A percentile compares a stretch with the other conserved stretches of the same genome.
These are phyloP conservation scores for Xylaria sp. DNA, from an alignment of 2,329 filamentous ascomycete species.

Conservation along the genomic window DNA sequence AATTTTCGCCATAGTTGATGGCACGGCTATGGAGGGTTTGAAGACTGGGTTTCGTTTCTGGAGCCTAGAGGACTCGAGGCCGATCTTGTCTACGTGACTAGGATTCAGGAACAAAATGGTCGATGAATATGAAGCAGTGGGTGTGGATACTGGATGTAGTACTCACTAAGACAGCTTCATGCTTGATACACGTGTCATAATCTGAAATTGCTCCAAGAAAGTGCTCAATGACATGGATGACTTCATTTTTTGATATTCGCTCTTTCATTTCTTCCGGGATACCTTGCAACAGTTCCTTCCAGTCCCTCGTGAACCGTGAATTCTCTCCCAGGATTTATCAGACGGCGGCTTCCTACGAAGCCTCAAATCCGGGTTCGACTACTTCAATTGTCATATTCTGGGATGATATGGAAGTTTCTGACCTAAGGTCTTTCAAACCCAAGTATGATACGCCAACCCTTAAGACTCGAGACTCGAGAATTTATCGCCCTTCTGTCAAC, in stretches of 20 bases:
- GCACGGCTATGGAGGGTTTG: neutral
- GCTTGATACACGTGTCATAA: neutral
- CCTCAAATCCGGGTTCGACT: neutral
- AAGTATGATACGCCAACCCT: neutral
- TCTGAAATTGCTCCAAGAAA: neutral
- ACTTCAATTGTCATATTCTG: neutral
- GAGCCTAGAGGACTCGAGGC: neutral
- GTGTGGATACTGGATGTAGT: neutral
- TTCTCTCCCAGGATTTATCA: neutral
- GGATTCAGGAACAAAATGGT: neutral
- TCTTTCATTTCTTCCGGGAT: neutral
- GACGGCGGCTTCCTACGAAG: neutral
- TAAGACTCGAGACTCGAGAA: neutral
- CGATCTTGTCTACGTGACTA: neutral
- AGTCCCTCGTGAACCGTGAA: neutral
- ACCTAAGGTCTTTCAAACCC: neutral
- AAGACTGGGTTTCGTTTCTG: neutral
- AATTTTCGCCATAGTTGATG: neutral
- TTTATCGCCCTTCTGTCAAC: neutral
- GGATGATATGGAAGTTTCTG: neutral
- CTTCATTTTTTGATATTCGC: neutral
- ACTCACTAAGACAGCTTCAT: neutral
- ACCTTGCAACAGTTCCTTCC: neutral
- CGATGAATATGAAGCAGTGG: neutral
- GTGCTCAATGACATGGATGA: no score